These are phyloP conservation scores for Olyra latifolia DNA, from an alignment of 176 grass and related monocot genomes.

Conservation along the genomic window DNA sequence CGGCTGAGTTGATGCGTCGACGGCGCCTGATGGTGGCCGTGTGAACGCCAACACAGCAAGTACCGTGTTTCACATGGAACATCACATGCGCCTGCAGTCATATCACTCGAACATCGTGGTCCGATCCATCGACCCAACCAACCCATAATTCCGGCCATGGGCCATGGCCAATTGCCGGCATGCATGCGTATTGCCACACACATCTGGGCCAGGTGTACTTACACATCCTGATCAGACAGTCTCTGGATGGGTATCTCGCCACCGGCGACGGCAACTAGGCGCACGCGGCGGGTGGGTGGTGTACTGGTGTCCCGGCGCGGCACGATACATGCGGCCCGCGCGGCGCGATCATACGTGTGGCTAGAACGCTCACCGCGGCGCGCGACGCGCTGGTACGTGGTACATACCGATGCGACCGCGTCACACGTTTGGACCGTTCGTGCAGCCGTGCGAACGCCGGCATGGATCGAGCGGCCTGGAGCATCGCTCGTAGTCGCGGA, in stretches of 20 bases:
- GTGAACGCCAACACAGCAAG: conserved; percentile 12
- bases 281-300: not conserved
- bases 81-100: not conserved
- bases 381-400: too few relatives aligned
- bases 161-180: too few relatives aligned
- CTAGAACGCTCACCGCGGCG: not conserved
- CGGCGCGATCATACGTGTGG: too few relatives aligned
- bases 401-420: too few relatives aligned
- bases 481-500: not conserved
- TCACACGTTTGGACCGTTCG: not conserved
- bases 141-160: not conserved
- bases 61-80: conserved; percentile 26
- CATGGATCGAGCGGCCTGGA: not conserved
- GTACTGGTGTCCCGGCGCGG: not conserved
- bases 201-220: not conserved
- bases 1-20: not conserved
- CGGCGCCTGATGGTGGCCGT: not conserved
- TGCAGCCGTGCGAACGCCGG: conserved; percentile 15
- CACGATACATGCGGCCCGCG: too few relatives aligned
- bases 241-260: not conserved
- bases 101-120: not conserved
- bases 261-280: conserved; percentile 14
- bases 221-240: not conserved
- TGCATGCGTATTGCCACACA: not conserved
- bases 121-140: not conserved